These are phyloP conservation scores for Spizellomyces punctatus DNA, from an alignment of 192 early-diverging fungal species.

Conservation along the genomic window DNA sequence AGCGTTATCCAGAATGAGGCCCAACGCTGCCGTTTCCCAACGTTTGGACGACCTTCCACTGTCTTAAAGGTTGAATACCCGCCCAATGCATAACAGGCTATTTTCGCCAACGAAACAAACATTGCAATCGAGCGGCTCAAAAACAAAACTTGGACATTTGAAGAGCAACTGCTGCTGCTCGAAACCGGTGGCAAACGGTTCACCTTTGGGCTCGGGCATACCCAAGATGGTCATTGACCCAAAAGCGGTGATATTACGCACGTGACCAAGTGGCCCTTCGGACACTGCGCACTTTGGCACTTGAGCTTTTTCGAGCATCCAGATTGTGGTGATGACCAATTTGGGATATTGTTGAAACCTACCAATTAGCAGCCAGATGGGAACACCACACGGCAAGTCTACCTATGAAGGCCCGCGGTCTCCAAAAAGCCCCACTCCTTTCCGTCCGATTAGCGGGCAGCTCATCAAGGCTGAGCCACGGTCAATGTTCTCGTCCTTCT, in stretches of 20 bases:
- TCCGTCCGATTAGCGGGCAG: not conserved
- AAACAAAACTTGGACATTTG: not conserved
- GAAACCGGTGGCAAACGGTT: not conserved
- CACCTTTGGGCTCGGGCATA: not conserved
- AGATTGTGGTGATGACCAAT: not conserved
- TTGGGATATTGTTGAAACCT: not conserved
- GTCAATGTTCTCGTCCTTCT: not conserved
- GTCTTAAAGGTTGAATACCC: slow-evolving; percentile 32
- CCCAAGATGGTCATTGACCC: not conserved
- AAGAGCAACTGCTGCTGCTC: not conserved
- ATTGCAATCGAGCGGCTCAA: not conserved
- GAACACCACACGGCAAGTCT: not conserved
- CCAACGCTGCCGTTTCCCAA: slow-evolving; percentile 30
- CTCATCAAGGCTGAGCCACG: not conserved
- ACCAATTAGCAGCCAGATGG: not conserved
- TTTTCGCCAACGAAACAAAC: slow-evolving; percentile 23
- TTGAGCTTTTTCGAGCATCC: not conserved
- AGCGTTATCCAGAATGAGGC: slow-evolving; percentile 29
- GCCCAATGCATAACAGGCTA: slow-evolving; percentile 25
- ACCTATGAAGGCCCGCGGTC: not conserved
- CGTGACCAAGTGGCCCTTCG: not conserved
- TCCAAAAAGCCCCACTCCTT: not conserved
- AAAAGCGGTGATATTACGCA: not conserved
- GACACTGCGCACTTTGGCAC: not conserved
- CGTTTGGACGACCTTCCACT: not conserved